phyloP scores from a whole-genome alignment of 225 moss, liverwort and hornwort species.

The Thuidium tamariscinum region DNA sequence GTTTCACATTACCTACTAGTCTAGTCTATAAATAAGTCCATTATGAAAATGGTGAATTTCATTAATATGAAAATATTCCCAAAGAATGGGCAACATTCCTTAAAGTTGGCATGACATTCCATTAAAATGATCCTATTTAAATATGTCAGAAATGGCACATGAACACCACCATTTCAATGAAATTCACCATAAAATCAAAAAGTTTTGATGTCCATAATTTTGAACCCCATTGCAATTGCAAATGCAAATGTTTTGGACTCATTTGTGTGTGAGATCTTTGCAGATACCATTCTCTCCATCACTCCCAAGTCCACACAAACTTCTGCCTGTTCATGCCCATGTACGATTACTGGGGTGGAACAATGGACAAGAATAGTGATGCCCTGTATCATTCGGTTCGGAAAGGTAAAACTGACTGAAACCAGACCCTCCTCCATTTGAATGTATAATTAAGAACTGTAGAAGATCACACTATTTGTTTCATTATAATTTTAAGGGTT shows the following conservation, averaged over 20 bases:
- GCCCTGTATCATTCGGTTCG: slow-evolving; percentile 35
- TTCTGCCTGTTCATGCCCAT: slow-evolving; percentile 86
- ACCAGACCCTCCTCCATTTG: background rate
- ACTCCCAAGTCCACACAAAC: slow-evolving; percentile 84
- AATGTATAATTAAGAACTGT: background rate
- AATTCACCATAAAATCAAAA: background rate
- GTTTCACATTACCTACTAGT: too few species aligned
- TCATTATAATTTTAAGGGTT: background rate
- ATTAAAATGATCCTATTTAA: too few species aligned
- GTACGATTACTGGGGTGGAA: slow-evolving; percentile 79
- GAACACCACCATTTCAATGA: too few species aligned
- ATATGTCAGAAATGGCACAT: too few species aligned
- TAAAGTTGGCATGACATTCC: too few species aligned
- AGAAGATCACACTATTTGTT: background rate
- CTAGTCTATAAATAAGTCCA: too few species aligned
- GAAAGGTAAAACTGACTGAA: slow-evolving; percentile 20
- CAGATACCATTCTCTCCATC: slow-evolving; percentile 90
- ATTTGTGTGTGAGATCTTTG: background rate
- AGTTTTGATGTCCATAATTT: background rate
- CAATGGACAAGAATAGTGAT: slow-evolving; percentile 50
- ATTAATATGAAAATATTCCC: too few species aligned
- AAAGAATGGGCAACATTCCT: too few species aligned
- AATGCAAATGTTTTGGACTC: background rate
- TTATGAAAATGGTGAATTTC: too few species aligned
- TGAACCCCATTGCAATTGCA: background rate